phyloP scores from a whole-genome alignment of 129 eudicot genomes.

The Tagetes erecta region DNA sequence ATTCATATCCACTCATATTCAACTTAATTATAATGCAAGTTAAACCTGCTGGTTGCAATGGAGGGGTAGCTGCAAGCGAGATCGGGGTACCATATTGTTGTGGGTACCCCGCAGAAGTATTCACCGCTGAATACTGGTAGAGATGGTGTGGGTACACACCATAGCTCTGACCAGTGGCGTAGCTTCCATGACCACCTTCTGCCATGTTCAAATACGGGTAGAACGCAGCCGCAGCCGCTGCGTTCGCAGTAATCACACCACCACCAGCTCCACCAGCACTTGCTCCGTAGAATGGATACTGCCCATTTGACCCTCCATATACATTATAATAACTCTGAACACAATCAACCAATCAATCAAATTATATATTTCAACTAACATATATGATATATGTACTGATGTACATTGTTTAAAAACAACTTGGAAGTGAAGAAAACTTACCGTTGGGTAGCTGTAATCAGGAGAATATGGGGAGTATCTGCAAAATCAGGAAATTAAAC shows the following conservation, averaged over 20 bases:
- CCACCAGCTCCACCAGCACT: conserved; percentile 50
- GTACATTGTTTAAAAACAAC: background rate
- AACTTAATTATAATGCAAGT: background rate
- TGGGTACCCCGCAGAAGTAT: conserved; percentile 58
- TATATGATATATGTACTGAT: background rate
- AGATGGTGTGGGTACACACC: conserved; percentile 74
- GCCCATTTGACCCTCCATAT: conserved; percentile 78
- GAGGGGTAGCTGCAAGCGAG: conserved; percentile 70
- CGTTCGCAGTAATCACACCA: conserved; percentile 62
- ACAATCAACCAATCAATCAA: conserved; percentile 4
- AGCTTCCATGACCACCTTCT: conserved; percentile 56
- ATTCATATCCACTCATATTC: background rate
- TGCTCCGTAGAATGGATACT: conserved; percentile 70
- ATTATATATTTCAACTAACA: background rate
- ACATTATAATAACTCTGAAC: conserved; percentile 76
- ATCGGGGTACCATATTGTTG: conserved; percentile 79
- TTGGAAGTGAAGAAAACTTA: conserved; percentile 31
- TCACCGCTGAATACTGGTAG: conserved; percentile 54
- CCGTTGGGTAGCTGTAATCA: conserved; percentile 86
- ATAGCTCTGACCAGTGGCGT: conserved; percentile 60
- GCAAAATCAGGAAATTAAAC: conserved; percentile 23
- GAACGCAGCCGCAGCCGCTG: conserved; percentile 66
- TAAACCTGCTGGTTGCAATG: conserved; percentile 87
- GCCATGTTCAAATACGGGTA: conserved; percentile 78
- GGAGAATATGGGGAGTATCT: conserved; percentile 91